Evolutionary conservation across 352 stramenopile species (phyloP), one percentile per base, ranked within the genome.

Genomic region (Phytophthora agathidicida): DNA sequence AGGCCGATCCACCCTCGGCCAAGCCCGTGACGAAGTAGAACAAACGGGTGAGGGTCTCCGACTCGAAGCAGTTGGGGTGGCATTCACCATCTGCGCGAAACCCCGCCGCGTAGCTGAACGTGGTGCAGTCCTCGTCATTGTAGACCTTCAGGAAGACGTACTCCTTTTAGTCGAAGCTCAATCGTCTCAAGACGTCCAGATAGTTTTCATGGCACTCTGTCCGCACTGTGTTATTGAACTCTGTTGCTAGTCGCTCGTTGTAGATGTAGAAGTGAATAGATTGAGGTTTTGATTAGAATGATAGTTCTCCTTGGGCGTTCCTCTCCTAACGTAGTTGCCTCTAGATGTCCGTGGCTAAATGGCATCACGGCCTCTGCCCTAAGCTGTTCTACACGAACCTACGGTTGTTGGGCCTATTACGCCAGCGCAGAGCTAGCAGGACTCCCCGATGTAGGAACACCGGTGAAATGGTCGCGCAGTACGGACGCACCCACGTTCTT

Each of bases 131-230:
- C 7, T 11, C 11, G 26, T 48, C 41, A 14, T 22, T 36, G 26
- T 48, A 35, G 41, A 48, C 28, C 8, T 11, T 11, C 41, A 36
- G 41, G 24, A 48, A 14, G 16, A 48, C 26, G 9, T 48, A 48
- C 7, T 48, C 24, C 1, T 16, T 37, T 17, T 9, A 17, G 6
- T 28, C 19, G 14, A 51, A 22, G 7, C 31, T 51, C 0, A 19
- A n/a, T n/a, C n/a, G 19, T 31, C 20, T 31, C 3, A 52, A 32
- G n/a, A 5, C 13, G 3, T 33, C 44, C 26, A 24, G 13, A 20
- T 42, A 42, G n/a, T 52, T 31, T 13, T 6, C 23, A 14, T 24
- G 13, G 19, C 44, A 52, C 16, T 22, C 23, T 11, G 7, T 42
- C 2, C 7, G 10, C 13, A 39, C 30, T 6, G 23, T 52, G 14